Conservation (phyloP, 2,329 filamentous ascomycete genomes). For the Aspergillus proliferans region DNA sequence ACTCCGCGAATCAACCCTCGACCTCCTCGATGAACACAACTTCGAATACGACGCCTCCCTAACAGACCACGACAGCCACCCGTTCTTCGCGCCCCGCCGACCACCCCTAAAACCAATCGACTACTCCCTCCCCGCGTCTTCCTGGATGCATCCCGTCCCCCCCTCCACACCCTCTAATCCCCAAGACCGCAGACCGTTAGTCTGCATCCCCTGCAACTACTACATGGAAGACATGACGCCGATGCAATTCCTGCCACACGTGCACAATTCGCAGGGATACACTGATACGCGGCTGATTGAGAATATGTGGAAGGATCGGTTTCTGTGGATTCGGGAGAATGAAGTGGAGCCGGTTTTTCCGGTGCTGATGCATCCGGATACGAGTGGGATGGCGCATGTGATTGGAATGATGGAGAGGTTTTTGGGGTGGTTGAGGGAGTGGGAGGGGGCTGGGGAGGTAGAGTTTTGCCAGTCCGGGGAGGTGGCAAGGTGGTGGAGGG, state of each 20-base stretch:
- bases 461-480: constrained; percentile 27
- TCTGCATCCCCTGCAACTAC: constrained; percentile 42
- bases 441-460: constrained; percentile 19
- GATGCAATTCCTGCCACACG: constrained; percentile 40
- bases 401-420: constrained; percentile 53
- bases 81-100: constrained; percentile 35
- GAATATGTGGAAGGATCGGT: constrained; percentile 56
- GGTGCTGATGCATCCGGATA: constrained; percentile 53
- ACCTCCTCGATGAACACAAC: constrained; percentile 36
- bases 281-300: constrained; percentile 53
- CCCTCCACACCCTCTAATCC: constrained; percentile 11
- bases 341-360: constrained; percentile 43
- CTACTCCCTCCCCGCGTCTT: constrained; percentile 36
- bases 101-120: constrained; percentile 35
- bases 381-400: constrained; percentile 56
- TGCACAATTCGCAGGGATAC: constrained; percentile 51
- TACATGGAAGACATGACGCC: constrained; percentile 45
- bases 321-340: constrained; percentile 50
- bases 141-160: constrained; percentile 41
- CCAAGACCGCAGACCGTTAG: constrained; percentile 24
- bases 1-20: constrained; percentile 33
- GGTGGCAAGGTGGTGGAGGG: constrained; percentile 25
- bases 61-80: constrained; percentile 37
- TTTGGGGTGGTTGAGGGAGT: constrained; percentile 45
- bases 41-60: constrained; percentile 40